These are phyloP conservation scores for Euptelea pleiosperma DNA, from an alignment of 164 flowering plant species.

Conservation along the genomic window DNA sequence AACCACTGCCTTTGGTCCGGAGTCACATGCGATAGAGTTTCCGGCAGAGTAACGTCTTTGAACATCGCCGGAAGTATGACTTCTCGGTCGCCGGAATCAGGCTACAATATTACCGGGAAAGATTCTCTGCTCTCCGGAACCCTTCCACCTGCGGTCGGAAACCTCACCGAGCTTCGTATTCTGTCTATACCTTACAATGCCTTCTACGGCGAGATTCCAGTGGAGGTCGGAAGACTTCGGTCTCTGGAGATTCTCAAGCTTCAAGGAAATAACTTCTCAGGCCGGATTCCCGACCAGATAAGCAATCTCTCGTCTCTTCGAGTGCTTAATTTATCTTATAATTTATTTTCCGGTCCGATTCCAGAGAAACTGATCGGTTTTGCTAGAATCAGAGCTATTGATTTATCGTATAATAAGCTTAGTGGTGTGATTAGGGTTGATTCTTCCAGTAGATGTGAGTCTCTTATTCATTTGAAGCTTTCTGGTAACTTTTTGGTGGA, in stretches of 20 bases:
- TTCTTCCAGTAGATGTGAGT: conserved; percentile 27
- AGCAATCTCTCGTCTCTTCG: conserved; percentile 34
- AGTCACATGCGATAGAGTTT: conserved; percentile 37
- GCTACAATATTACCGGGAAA: neutral
- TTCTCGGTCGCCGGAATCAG: conserved; percentile 1
- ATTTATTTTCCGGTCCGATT: conserved; percentile 47
- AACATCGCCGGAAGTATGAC: conserved; percentile 21
- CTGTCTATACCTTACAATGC: conserved; percentile 39
- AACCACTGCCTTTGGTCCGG: conserved; percentile 56
- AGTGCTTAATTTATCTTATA: conserved; percentile 51
- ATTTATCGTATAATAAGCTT: conserved; percentile 55
- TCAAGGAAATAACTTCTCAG: conserved; percentile 62
- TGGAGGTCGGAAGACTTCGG: conserved; percentile 34
- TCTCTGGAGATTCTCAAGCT: conserved; percentile 44
- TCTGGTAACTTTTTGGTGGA: conserved; percentile 45
- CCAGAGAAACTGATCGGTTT: conserved; percentile 44
- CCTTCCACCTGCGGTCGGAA: conserved; percentile 32
- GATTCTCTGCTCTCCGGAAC: conserved; percentile 31
- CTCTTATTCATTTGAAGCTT: conserved; percentile 42
- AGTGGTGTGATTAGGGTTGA: conserved; percentile 36
- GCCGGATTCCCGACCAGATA: conserved; percentile 45
- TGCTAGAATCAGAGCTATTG: conserved; percentile 31
- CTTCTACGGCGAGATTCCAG: conserved; percentile 57
- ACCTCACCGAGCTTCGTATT: conserved; percentile 39
- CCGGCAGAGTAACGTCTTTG: conserved; percentile 38